These are phyloP conservation scores for Tulasnella sp. DNA, from an alignment of 768 basidiomycete species.

Conservation along the genomic window DNA sequence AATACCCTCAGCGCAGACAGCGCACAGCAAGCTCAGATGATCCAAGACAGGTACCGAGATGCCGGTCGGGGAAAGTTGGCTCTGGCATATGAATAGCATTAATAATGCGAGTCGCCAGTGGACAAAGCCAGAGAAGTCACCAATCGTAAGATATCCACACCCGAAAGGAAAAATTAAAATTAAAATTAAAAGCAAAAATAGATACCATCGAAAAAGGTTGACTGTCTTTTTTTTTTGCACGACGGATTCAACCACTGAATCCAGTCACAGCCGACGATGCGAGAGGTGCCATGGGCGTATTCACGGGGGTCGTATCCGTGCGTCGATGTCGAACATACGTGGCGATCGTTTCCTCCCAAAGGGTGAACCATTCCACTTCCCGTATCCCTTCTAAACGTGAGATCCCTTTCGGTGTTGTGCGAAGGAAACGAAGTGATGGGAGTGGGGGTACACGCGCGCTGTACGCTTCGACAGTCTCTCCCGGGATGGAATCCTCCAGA, in stretches of 20 bases:
- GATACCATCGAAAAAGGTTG: no score
- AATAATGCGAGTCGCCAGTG: no score
- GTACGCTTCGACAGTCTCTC: constrained; percentile 16
- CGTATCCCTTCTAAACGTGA: constrained; percentile 42
- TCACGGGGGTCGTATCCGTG: no score
- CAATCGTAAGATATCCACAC: no score
- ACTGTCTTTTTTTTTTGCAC: no score
- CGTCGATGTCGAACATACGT: constrained; percentile 50
- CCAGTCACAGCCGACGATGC: no score
- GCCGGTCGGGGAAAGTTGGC: constrained; percentile 91
- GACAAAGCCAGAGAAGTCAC: no score
- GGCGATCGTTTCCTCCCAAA: constrained; percentile 61
- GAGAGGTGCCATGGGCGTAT: no score
- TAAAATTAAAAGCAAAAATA: no score
- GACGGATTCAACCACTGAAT: no score
- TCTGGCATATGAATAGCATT: no score
- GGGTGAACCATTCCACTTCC: constrained; percentile 72
- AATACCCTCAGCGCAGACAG: constrained; percentile 71
- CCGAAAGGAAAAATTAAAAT: no score
- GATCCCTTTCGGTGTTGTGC: constrained; percentile 26
- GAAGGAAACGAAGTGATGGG: constrained; percentile 13
- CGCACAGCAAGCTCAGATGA: constrained; percentile 93
- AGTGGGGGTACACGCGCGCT: constrained; percentile 9
- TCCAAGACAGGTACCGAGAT: constrained; percentile 70
- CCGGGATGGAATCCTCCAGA: constrained; percentile 14